Conservation (phyloP, 108 stramenopile species). For the Mayamaea pseudoterrestris region DNA sequence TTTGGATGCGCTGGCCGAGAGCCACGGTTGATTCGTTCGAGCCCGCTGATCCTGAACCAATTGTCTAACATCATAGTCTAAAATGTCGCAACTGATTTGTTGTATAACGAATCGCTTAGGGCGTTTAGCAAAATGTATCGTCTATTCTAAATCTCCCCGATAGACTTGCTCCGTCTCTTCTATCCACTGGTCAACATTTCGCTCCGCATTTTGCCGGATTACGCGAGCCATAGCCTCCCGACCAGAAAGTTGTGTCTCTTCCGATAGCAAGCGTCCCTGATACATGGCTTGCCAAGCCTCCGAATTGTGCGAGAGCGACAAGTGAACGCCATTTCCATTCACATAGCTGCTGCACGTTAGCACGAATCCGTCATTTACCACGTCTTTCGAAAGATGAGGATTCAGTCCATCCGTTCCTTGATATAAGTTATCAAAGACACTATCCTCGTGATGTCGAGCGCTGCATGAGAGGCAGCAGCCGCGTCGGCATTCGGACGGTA, state of each 20-base stretch:
- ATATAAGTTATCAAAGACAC: neutral
- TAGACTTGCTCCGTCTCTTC: constrained; percentile 9
- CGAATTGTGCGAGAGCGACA: constrained; percentile 42
- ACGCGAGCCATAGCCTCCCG: constrained; percentile 28
- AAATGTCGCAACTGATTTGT: neutral
- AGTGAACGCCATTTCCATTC: constrained; percentile 31
- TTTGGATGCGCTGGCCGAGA: constrained; percentile 59
- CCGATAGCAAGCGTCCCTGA: constrained; percentile 20
- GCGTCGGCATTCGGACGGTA: constrained; percentile 59
- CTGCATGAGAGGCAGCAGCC: constrained; percentile 72
- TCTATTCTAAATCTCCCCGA: neutral
- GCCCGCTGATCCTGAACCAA: constrained; percentile 7
- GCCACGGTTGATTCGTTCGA: constrained; percentile 38
- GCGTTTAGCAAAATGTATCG: neutral
- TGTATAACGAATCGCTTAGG: neutral
- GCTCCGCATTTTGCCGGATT: constrained; percentile 20
- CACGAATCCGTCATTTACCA: constrained; percentile 30
- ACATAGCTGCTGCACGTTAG: constrained; percentile 51
- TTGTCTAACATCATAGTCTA: neutral
- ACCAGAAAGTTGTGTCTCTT: constrained; percentile 15
- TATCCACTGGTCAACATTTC: constrained; percentile 17
- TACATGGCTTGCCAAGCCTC: constrained; percentile 46
- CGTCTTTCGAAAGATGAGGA: constrained; percentile 25
- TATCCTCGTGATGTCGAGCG: constrained; percentile 7
- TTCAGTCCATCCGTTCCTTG: constrained; percentile 40